A percentile compares a stretch with the other conserved stretches of the same genome.
These are phyloP conservation scores for Fomes fomentarius DNA, from an alignment of 1,284 basidiomycete species.

Conservation along the genomic window DNA sequence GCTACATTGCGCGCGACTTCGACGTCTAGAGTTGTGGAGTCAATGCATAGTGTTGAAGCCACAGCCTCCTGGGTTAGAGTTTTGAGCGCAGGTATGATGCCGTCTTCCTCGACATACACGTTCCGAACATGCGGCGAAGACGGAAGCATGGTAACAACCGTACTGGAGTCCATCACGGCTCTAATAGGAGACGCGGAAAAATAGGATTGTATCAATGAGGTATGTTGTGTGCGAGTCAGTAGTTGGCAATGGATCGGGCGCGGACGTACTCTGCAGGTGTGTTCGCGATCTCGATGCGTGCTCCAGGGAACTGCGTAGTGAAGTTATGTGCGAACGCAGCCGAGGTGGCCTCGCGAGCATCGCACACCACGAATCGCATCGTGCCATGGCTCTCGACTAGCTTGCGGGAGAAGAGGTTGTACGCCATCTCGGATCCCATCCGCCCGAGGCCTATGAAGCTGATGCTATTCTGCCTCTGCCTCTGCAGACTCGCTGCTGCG, in stretches of 20 bases:
- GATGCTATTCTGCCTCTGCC: slow-evolving; percentile 56
- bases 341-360: slow-evolving; percentile 67
- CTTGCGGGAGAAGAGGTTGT: slow-evolving; percentile 77
- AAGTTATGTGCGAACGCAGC: slow-evolving; percentile 60
- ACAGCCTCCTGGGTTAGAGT: slow-evolving; percentile 44
- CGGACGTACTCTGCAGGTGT: slow-evolving; percentile 71
- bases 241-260: background rate
- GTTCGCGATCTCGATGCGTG: slow-evolving; percentile 55
- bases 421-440: slow-evolving; percentile 87
- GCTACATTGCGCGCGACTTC: slow-evolving; percentile 71
- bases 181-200: slow-evolving; percentile 37
- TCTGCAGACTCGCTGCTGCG: slow-evolving; percentile 30
- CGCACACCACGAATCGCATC: slow-evolving; percentile 74
- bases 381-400: slow-evolving; percentile 47
- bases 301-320: slow-evolving; percentile 55
- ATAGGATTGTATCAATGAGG: slow-evolving; percentile 8
- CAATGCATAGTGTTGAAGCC: slow-evolving; percentile 70
- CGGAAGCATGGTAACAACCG: slow-evolving; percentile 85
- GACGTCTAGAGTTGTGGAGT: slow-evolving; percentile 88
- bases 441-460: slow-evolving; percentile 82
- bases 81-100: slow-evolving; percentile 62
- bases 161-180: slow-evolving; percentile 63
- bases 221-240: background rate
- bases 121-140: slow-evolving; percentile 80
- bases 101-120: slow-evolving; percentile 64